Percentiles rank a stretch among this genome's conserved stretches.
These are phyloP conservation scores for Ilyonectria sp. DNA, from an alignment of 2,329 filamentous ascomycete genomes.

Conservation along the genomic window DNA sequence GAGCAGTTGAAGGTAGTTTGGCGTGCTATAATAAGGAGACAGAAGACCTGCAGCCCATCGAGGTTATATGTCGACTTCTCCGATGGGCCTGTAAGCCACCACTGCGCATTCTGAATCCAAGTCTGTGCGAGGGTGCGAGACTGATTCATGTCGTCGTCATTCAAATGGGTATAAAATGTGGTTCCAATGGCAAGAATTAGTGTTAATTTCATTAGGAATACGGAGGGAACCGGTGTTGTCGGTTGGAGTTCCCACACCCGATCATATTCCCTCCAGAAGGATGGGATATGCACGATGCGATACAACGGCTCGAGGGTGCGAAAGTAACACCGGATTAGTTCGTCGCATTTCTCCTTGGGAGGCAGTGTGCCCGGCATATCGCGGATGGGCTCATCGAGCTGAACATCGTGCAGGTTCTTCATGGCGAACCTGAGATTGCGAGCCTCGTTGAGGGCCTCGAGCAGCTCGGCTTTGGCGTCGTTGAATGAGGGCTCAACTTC, in stretches of 20 bases:
- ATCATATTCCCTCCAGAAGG: slow-evolving; percentile 43
- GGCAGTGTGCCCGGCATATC: slow-evolving; percentile 41
- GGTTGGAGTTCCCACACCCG: slow-evolving; percentile 37
- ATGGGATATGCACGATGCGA: slow-evolving; percentile 44
- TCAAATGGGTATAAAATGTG: slow-evolving; percentile 36
- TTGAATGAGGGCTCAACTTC: slow-evolving; percentile 44
- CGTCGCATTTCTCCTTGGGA: slow-evolving; percentile 36
- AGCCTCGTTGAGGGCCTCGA: slow-evolving; percentile 42
- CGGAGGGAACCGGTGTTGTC: slow-evolving; percentile 13
- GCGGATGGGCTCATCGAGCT: slow-evolving; percentile 39
- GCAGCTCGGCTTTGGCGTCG: slow-evolving; percentile 44
- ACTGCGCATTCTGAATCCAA: slow-evolving; percentile 48
- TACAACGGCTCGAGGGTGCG: slow-evolving; percentile 47
- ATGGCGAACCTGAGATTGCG: slow-evolving; percentile 36
- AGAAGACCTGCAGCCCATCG: slow-evolving; percentile 45
- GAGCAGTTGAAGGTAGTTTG: slow-evolving; percentile 47
- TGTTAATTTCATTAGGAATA: slow-evolving; percentile 43
- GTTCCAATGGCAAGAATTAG: slow-evolving; percentile 44
- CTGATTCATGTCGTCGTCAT: slow-evolving; percentile 34
- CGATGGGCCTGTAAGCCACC: slow-evolving; percentile 46
- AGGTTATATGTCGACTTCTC: slow-evolving; percentile 47
- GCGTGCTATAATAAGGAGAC: slow-evolving; percentile 42
- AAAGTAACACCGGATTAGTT: slow-evolving; percentile 43
- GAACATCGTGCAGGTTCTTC: slow-evolving; percentile 35
- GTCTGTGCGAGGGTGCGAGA: slow-evolving; percentile 39